phyloP scores from a whole-genome alignment of 257 asterid genomes.

The Pogostemon cablin region DNA sequence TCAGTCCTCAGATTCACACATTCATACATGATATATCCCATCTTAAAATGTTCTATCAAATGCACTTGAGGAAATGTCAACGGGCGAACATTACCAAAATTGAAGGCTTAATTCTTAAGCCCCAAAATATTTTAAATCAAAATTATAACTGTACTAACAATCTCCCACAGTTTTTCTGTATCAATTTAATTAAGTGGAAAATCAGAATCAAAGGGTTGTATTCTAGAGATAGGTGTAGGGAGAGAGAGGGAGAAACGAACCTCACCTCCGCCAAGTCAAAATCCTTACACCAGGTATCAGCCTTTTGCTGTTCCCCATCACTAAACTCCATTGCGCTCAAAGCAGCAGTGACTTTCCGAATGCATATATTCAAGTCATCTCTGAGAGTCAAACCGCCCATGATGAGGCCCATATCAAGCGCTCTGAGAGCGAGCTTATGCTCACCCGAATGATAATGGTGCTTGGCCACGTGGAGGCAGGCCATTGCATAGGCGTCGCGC shows the following conservation, averaged over 20 bases:
- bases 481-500: constrained; percentile 95
- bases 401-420: constrained; percentile 88
- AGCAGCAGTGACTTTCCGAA: constrained; percentile 38
- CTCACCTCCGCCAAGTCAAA: constrained; percentile 89
- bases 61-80: constrained; percentile 7
- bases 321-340: constrained; percentile 33
- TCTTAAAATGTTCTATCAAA: constrained; percentile 17
- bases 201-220: constrained; percentile 34
- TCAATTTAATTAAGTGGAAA: constrained; percentile 7
- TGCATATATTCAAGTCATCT: constrained; percentile 63
- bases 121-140: background rate
- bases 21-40: background rate
- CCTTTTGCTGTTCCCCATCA: constrained; percentile 32
- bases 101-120: background rate
- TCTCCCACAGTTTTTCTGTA: background rate
- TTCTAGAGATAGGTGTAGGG: background rate
- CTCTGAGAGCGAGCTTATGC: constrained; percentile 49
- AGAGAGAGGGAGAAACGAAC: constrained; percentile 49
- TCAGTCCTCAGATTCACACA: background rate
- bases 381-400: constrained; percentile 80
- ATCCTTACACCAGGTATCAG: constrained; percentile 37
- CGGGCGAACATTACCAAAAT: constrained; percentile 1
- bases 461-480: constrained; percentile 83
- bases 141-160: background rate
- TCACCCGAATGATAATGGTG: constrained; percentile 59